phyloP scores from a whole-genome alignment of 495 filamentous ascomycete species.

The Neurospora sp. region DNA sequence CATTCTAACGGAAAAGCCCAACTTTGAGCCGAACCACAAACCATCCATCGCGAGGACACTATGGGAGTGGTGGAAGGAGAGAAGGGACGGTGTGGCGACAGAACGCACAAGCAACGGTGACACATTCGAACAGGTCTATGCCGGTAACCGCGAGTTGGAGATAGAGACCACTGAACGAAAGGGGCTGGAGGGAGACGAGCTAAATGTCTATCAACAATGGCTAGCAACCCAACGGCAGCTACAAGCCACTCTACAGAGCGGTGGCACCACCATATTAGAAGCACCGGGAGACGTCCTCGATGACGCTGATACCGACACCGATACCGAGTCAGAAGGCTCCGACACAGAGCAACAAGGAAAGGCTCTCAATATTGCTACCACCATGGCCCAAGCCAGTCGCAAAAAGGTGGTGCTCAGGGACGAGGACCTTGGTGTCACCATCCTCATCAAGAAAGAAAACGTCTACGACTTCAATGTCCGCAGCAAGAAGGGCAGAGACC shows the following conservation, averaged over 20 bases:
- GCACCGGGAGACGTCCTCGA: constrained; percentile 68
- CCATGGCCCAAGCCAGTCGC: constrained; percentile 66
- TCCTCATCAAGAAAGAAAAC: constrained; percentile 77
- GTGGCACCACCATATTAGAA: constrained; percentile 55
- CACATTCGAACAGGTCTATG: constrained; percentile 53
- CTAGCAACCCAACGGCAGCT: constrained; percentile 72
- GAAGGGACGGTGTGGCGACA: constrained; percentile 49
- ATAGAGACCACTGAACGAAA: constrained; percentile 49
- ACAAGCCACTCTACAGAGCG: constrained; percentile 60
- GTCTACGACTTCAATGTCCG: constrained; percentile 88
- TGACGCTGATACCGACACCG: constrained; percentile 68
- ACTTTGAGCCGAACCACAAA: constrained; percentile 21
- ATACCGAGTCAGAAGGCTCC: constrained; percentile 76
- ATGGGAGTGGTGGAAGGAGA: constrained; percentile 66
- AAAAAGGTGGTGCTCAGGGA: constrained; percentile 75
- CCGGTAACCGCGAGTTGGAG: constrained; percentile 50
- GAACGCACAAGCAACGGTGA: constrained; percentile 49
- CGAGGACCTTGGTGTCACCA: constrained; percentile 80
- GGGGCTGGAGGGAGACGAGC: constrained; percentile 61
- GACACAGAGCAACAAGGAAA: constrained; percentile 88
- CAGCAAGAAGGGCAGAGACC: constrained; percentile 86
- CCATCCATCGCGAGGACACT: constrained; percentile 47
- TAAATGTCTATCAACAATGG: constrained; percentile 79
- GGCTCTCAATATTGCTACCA: constrained; percentile 76
- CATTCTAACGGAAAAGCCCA: constrained; percentile 65